Evolutionary conservation across 75 land plant genomes (phyloP).

Genomic region (Isoetes taiwanensis): DNA sequence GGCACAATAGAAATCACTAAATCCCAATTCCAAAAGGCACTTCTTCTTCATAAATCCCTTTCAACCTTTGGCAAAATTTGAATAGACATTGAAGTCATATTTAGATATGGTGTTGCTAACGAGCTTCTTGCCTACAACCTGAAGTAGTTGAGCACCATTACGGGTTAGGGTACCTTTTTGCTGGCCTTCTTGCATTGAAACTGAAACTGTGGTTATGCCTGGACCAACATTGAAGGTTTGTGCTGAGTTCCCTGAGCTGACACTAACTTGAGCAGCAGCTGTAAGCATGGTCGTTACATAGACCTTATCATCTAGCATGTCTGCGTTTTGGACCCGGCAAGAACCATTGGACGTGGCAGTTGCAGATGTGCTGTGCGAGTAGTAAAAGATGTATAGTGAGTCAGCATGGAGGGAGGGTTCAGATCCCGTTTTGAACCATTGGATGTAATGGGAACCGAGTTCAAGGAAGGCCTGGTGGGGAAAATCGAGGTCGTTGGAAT

Average conservation of each 20-base stretch:
- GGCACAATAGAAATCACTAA: too few relatives aligned
- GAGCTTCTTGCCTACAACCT: background rate
- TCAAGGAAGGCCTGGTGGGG: conserved; percentile 19
- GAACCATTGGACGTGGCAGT: background rate
- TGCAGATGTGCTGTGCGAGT: conserved; percentile 1
- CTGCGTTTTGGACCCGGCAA: background rate
- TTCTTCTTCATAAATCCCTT: too few relatives aligned
- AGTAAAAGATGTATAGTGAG: conserved; percentile 2
- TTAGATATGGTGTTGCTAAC: background rate
- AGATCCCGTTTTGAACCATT: conserved; percentile 17
- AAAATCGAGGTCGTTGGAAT: background rate
- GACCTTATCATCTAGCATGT: background rate
- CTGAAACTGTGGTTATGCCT: conserved; percentile 5
- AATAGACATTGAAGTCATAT: conserved; percentile 13
- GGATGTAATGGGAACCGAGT: conserved; percentile 13
- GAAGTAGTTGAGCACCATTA: background rate
- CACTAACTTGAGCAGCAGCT: background rate
- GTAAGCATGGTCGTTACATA: conserved; percentile 9
- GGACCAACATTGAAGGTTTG: background rate
- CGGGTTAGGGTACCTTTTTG: conserved; percentile 1
- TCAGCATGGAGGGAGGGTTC: conserved; percentile 1
- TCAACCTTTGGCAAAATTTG: background rate
- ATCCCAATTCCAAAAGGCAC: too few relatives aligned
- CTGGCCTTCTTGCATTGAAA: conserved; percentile 9
- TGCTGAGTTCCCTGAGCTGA: background rate